Evolutionary conservation across 106 monocot genomes (phyloP).

Genomic region (Amphibolis antarctica): DNA sequence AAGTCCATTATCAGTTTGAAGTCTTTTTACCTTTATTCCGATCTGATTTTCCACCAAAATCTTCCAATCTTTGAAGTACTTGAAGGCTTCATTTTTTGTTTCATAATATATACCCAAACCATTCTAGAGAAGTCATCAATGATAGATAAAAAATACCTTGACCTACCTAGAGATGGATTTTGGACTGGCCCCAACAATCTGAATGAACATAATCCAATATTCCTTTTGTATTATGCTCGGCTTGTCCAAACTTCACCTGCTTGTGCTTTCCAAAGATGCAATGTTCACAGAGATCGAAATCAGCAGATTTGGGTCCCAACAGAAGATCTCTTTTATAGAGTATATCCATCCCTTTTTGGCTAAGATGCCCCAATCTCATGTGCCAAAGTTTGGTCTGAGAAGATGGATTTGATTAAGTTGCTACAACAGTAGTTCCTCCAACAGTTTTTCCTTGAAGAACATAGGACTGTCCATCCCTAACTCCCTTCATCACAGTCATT

Average conservation of each 20-base stretch:
- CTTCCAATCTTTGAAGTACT: neutral
- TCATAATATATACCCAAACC: neutral
- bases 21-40: neutral
- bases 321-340: neutral
- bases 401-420: neutral
- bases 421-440: neutral
- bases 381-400: conserved; percentile 4
- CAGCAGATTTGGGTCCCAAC: neutral
- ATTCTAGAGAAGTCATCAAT: conserved; percentile 3
- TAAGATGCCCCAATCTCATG: conserved; percentile 2
- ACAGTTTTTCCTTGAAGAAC: neutral
- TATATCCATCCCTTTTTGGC: neutral
- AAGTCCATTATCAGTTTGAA: neutral
- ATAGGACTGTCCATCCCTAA: neutral
- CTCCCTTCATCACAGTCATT: neutral
- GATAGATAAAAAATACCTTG: conserved; percentile 5
- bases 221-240: neutral
- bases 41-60: neutral
- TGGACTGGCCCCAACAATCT: conserved; percentile 8
- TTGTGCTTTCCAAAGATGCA: neutral
- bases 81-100: neutral
- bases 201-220: conserved; percentile 4
- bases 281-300: neutral
- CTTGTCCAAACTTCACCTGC: neutral
- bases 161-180: conserved; percentile 2